Percentiles rank a stretch among this genome's conserved stretches.
These are phyloP conservation scores for Mimosa pudica DNA, from an alignment of 306 rosid genomes.

Conservation along the genomic window DNA sequence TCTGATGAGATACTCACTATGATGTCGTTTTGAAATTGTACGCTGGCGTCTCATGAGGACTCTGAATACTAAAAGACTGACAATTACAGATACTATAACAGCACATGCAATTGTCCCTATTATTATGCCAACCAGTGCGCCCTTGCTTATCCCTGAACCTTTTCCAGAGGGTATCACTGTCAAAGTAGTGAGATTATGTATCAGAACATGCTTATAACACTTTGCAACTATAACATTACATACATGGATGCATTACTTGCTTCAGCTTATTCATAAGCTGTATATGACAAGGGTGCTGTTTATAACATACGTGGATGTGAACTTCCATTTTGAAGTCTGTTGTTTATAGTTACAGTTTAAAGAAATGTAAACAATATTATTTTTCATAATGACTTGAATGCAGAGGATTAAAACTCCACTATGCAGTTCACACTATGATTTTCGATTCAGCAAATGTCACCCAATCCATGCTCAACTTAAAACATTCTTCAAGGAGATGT, in stretches of 20 bases:
- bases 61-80: constrained; percentile 60
- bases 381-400: not conserved
- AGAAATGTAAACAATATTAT: not conserved
- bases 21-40: constrained; percentile 54
- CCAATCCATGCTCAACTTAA: constrained; percentile 3
- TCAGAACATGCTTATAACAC: constrained; percentile 18
- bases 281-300: not conserved
- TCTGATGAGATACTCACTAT: constrained; percentile 55
- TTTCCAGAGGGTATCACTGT: constrained; percentile 46
- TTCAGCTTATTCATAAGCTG: not conserved
- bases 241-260: not conserved
- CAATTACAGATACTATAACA: constrained; percentile 56
- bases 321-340: no score
- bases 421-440: not conserved
- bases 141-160: constrained; percentile 64
- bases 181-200: constrained; percentile 25
- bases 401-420: not conserved
- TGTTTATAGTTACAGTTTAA: not conserved
- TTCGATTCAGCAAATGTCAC: not conserved
- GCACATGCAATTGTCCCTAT: constrained; percentile 71
- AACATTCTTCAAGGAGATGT: constrained; percentile 5
- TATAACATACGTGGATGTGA: no score
- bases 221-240: constrained; percentile 4
- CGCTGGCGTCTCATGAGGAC: constrained; percentile 36
- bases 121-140: constrained; percentile 70